Percentiles rank a stretch among this genome's conserved stretches.
phyloP scores from a whole-genome alignment of 192 early-diverging fungal genomes.

The Pilaira anomala region DNA sequence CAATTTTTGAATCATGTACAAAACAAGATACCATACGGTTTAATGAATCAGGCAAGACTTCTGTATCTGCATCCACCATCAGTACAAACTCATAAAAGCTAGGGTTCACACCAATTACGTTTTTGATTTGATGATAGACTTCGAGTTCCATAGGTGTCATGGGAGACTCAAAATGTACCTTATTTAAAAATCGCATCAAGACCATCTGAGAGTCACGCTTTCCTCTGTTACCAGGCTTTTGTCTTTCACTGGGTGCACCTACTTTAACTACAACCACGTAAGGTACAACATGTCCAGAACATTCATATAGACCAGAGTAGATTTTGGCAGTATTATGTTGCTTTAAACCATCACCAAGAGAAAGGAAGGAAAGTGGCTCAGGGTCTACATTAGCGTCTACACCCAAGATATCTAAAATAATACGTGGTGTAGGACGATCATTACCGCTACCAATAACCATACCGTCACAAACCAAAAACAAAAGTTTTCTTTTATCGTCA shows the following conservation, averaged over 20 bases:
- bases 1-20: constrained; percentile 85
- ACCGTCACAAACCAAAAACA: constrained; percentile 96
- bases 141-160: constrained; percentile 98
- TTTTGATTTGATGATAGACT: constrained; percentile 98
- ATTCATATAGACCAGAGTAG: constrained; percentile 95
- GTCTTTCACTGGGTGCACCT: constrained; percentile 80
- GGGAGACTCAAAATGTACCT: constrained; percentile 88
- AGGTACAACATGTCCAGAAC: constrained; percentile 89
- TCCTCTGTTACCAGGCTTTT: constrained; percentile 92
- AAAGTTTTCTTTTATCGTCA: constrained; percentile 95
- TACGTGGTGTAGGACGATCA: constrained; percentile 93
- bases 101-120: constrained; percentile 95
- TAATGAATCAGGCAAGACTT: constrained; percentile 84
- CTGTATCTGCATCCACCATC: constrained; percentile 98
- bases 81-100: constrained; percentile 93
- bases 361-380: constrained; percentile 81
- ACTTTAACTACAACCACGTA: constrained; percentile 96
- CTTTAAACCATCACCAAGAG: constrained; percentile 87
- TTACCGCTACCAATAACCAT: constrained; percentile 97
- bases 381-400: constrained; percentile 81
- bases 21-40: constrained; percentile 88
- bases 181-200: constrained; percentile 94
- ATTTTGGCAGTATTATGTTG: constrained; percentile 97
- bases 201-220: constrained; percentile 99
- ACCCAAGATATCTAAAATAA: constrained; percentile 95